Evolutionary conservation across 2,329 filamentous ascomycete species (phyloP), one percentile per base, ranked within the genome.

Genomic region (Botrytis hyacinthi): DNA sequence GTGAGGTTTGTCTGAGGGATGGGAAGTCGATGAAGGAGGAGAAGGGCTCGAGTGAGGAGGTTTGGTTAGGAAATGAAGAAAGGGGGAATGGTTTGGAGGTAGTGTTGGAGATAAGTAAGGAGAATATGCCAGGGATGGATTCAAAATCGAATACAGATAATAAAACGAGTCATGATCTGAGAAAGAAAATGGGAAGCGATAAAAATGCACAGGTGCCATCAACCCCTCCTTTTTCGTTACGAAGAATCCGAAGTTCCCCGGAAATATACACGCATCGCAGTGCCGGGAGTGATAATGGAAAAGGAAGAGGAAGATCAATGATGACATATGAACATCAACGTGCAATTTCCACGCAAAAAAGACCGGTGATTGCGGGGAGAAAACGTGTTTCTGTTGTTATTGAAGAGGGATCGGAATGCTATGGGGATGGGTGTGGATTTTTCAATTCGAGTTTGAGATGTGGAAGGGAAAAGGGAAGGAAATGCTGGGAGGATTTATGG

Each of bases 81-180:
- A 9, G 20, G 7, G 14, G 32, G 4, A 29, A 40, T 18, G 14
- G 1, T 18, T 59, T 59, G 18, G 29, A 35, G 18, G 9, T 35
- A 29, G 29, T 20, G 16, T 32, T 18, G 7, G 3, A 0, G n/a
- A 4, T 1, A 1, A 16, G 20, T 9, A 9, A 18, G 5, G 14
- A n/a, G 10, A 2, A 40, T 51, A 16, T n/a, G 4, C 12, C 48
- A n/a, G 5, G 3, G 12, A 40, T 61, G 22, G 35, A 40, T 5
- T 16, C 0, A 1, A 29, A 0, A 2, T 2, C 2, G 4, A 12
- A n/a, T 26, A 29, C 16, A 5, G 14, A 18, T 42, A 0, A 16
- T 3, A 5, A 16, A 16, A 7, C 12, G 48, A 7, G 12, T 7
- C 1, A 7, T 16, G 6, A n/a, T 54, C n/a, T 7, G 6, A 18